Conservation (phyloP, 2,329 filamentous ascomycete genomes). For the Torrubiellomyces zombiae region DNA sequence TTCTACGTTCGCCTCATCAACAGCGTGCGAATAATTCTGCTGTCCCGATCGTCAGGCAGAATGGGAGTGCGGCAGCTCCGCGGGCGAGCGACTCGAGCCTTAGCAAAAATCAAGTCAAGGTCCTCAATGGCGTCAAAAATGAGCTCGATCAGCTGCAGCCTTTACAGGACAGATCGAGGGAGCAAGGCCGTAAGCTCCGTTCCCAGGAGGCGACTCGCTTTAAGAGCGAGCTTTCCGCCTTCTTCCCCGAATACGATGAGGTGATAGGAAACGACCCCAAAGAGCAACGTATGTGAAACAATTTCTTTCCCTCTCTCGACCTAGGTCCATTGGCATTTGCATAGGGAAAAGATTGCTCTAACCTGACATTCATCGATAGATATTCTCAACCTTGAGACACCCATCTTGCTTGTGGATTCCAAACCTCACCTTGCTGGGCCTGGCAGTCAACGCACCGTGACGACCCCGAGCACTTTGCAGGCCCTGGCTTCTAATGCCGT, state of each 20-base stretch:
- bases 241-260: constrained; percentile 90
- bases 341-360: constrained; percentile 49
- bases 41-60: too few species aligned
- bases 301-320: not conserved
- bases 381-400: constrained; percentile 53
- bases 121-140: constrained; percentile 43
- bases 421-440: constrained; percentile 14
- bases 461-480: too few species aligned
- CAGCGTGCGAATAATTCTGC: constrained; percentile 3
- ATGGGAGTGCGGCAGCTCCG: constrained; percentile 8
- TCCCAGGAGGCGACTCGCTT: constrained; percentile 73
- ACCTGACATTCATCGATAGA: constrained; percentile 52
- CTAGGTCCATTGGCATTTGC: not conserved
- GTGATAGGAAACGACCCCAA: constrained; percentile 74
- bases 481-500: too few species aligned
- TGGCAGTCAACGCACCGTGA: constrained; percentile 3
- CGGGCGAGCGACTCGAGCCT: constrained; percentile 14
- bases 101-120: constrained; percentile 39
- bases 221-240: constrained; percentile 81
- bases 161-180: constrained; percentile 24
- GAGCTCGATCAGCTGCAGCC: constrained; percentile 42
- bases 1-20: constrained; percentile 3
- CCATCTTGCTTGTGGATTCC: constrained; percentile 52
- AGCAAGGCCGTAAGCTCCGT: constrained; percentile 62
- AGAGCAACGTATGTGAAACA: constrained; percentile 60